These are phyloP conservation scores for Entomortierella lignicola DNA, from an alignment of 192 early-diverging fungal species.

Conservation along the genomic window DNA sequence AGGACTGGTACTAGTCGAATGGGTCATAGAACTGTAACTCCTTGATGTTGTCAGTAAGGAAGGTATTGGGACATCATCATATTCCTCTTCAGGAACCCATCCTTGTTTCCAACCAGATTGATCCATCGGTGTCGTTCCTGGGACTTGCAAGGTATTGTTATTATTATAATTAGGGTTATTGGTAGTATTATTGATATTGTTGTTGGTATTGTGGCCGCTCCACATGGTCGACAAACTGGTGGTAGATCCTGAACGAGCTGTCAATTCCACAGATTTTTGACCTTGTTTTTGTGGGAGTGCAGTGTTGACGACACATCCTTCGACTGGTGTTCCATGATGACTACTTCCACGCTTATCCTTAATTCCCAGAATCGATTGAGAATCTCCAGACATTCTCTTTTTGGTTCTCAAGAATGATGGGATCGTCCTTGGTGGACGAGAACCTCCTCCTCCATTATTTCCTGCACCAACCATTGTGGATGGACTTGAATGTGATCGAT, in stretches of 20 bases:
- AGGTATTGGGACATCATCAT: slow-evolving; percentile 35
- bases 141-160: background rate
- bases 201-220: slow-evolving; percentile 7
- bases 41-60: slow-evolving; percentile 33
- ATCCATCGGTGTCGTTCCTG: background rate
- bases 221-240: slow-evolving; percentile 22
- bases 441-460: background rate
- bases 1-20: slow-evolving; percentile 21
- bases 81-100: slow-evolving; percentile 47
- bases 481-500: slow-evolving; percentile 25
- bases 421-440: slow-evolving; percentile 25
- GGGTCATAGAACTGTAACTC: slow-evolving; percentile 24
- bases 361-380: slow-evolving; percentile 22
- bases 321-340: slow-evolving; percentile 3
- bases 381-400: slow-evolving; percentile 48
- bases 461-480: background rate
- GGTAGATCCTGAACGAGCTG: slow-evolving; percentile 32
- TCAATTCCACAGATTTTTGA: slow-evolving; percentile 32
- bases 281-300: slow-evolving; percentile 30
- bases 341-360: slow-evolving; percentile 17
- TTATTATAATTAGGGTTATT: slow-evolving; percentile 20
- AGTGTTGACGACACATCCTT: slow-evolving; percentile 51
- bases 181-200: slow-evolving; percentile 1
- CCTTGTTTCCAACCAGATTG: slow-evolving; percentile 41
- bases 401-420: slow-evolving; percentile 46